These are phyloP conservation scores for Arbutus unedo DNA, from an alignment of 148 eudicot species.

Conservation along the genomic window DNA sequence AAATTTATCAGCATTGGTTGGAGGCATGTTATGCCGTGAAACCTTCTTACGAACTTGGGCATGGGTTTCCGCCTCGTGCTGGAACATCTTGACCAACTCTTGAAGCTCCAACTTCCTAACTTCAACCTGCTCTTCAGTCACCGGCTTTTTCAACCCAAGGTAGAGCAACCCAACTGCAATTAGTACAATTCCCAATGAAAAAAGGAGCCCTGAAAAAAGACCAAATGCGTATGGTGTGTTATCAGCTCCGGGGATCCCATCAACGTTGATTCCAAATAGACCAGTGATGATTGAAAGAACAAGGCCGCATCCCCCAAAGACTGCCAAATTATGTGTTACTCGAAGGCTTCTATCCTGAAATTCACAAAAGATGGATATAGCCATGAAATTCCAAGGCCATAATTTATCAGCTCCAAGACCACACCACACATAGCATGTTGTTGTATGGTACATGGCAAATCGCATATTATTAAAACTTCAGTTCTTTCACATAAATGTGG, in stretches of 20 bases:
- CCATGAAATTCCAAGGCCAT: background rate
- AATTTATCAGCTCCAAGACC: background rate
- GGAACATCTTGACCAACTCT: conserved; percentile 86
- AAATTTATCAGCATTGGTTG: conserved; percentile 42
- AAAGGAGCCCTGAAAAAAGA: conserved; percentile 59
- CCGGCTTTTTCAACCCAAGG: conserved; percentile 73
- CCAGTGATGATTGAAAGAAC: conserved; percentile 80
- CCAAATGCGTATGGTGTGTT: conserved; percentile 86
- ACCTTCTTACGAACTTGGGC: conserved; percentile 70
- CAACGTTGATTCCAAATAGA: conserved; percentile 86
- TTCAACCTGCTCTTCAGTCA: conserved; percentile 65
- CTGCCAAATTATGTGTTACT: conserved; percentile 76
- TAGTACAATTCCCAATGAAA: conserved; percentile 51
- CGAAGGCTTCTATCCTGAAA: conserved; percentile 83
- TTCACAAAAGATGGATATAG: background rate
- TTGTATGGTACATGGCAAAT: too few relatives aligned
- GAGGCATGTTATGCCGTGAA: conserved; percentile 45
- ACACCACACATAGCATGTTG: too few relatives aligned
- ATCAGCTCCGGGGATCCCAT: conserved; percentile 78
- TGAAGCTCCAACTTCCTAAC: conserved; percentile 81
- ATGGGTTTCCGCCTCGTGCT: conserved; percentile 94
- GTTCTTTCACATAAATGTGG: background rate
- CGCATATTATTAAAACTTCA: background rate
- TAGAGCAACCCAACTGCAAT: conserved; percentile 64
- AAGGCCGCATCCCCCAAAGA: conserved; percentile 92